Evolutionary conservation across 441 rosid genomes (phyloP).

Genomic region (Geranium incanum): DNA sequence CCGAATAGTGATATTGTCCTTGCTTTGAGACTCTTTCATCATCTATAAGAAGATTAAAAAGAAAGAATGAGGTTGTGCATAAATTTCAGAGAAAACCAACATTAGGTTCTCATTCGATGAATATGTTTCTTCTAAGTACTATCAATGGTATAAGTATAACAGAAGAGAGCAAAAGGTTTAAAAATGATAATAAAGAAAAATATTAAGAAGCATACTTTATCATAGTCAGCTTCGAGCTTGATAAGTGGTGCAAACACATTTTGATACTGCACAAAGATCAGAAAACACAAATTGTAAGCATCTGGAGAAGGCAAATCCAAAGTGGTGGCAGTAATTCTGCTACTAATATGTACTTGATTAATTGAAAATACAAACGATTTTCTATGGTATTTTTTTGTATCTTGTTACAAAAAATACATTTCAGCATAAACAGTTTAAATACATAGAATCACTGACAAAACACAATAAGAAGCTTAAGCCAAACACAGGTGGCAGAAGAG

Average conservation of each 20-base stretch:
- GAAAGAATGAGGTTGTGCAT: slow-evolving; percentile 16
- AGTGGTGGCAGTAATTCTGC: not conserved
- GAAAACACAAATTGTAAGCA: slow-evolving; percentile 15
- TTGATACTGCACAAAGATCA: slow-evolving; percentile 69
- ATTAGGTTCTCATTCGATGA: not conserved
- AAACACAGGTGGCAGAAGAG: not conserved
- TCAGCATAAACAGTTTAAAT: not conserved
- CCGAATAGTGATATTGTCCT: slow-evolving; percentile 87
- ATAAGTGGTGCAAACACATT: slow-evolving; percentile 99
- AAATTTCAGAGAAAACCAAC: not conserved
- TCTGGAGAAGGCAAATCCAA: not conserved
- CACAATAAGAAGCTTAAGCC: not conserved
- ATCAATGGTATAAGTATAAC: not conserved
- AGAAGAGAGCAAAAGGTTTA: not conserved
- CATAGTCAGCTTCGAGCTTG: slow-evolving; percentile 99
- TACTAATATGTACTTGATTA: not conserved
- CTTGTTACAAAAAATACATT: not conserved
- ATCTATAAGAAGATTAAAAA: slow-evolving; percentile 40
- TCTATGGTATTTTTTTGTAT: not conserved
- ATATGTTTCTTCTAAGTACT: not conserved
- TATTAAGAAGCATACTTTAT: slow-evolving; percentile 50
- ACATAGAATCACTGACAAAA: not conserved
- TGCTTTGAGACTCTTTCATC: slow-evolving; percentile 99
- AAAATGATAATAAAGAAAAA: slow-evolving; percentile 8
- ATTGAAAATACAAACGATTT: not conserved